Conservation (phyloP, 192 early-diverging fungal species). For the Borealophlyctis nickersoniae region DNA sequence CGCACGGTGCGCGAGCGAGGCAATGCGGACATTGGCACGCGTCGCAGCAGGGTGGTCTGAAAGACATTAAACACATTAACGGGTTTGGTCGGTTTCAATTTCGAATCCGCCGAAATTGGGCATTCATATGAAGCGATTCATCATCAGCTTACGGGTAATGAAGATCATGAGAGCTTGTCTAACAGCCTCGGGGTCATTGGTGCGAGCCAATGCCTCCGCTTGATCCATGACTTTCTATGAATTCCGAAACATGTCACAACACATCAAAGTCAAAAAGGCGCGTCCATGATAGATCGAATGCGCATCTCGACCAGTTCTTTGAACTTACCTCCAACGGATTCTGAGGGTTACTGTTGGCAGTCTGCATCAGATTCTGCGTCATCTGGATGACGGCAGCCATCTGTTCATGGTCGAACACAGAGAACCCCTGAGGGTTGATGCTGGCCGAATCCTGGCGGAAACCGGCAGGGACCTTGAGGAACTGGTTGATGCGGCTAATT, state of each 20-base stretch:
- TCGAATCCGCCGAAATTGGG: no score
- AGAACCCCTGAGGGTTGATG: conserved; percentile 22
- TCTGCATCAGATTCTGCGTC: not conserved
- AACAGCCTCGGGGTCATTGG: conserved; percentile 16
- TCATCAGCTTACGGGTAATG: conserved; percentile 12
- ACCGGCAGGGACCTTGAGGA: conserved; percentile 8
- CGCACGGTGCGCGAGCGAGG: conserved; percentile 2
- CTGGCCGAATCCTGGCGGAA: not conserved
- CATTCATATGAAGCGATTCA: no score
- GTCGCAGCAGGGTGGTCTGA: conserved; percentile 18
- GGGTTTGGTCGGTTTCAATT: no score
- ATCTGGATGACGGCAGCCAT: not conserved
- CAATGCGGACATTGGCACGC: conserved; percentile 1
- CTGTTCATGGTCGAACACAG: conserved; percentile 19
- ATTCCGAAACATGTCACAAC: not conserved
- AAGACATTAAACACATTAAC: not conserved
- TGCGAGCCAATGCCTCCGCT: not conserved
- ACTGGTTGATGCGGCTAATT: conserved; percentile 9
- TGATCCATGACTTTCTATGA: conserved; percentile 9
- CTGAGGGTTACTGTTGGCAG: not conserved
- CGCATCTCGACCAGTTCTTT: no score
- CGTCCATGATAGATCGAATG: no score
- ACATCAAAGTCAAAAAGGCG: not conserved
- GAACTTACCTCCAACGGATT: not conserved
- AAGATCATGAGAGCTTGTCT: conserved; percentile 20